Percentiles rank a stretch among this genome's conserved stretches.
Evolutionary conservation across 768 basidiomycete genomes (phyloP).

Genomic region (Boletus sp.): DNA sequence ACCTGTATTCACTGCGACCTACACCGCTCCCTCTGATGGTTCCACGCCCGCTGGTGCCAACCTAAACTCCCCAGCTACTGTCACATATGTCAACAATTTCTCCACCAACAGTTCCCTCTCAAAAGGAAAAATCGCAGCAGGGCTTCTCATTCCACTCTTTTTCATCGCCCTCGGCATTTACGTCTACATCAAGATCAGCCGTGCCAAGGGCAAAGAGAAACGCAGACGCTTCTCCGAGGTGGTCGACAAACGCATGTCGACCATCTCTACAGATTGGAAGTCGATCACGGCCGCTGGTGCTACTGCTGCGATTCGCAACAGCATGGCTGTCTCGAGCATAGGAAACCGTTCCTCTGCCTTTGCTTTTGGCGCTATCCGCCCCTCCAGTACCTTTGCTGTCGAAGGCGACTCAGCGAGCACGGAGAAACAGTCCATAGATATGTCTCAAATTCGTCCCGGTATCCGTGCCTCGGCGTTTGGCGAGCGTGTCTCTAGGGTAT

Average conservation of each 20-base stretch:
- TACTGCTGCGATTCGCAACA: conserved; percentile 67
- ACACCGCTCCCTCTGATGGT: conserved; percentile 43
- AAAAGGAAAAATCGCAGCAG: conserved; percentile 65
- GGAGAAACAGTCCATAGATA: conserved; percentile 42
- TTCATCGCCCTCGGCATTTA: conserved; percentile 44
- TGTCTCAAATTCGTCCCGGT: conserved; percentile 49
- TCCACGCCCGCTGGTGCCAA: conserved; percentile 42
- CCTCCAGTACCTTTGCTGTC: conserved; percentile 42
- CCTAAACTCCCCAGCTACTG: conserved; percentile 30
- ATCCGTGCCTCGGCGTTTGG: conserved; percentile 48
- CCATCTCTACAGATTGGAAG: conserved; percentile 78
- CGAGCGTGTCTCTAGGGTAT: conserved; percentile 60
- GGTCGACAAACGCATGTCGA: conserved; percentile 82
- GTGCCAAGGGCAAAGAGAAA: conserved; percentile 49
- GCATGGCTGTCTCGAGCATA: conserved; percentile 48
- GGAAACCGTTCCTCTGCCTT: conserved; percentile 47
- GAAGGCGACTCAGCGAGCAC: conserved; percentile 38
- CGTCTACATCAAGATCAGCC: conserved; percentile 53
- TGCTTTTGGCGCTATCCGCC: conserved; percentile 56
- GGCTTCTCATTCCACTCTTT: conserved; percentile 60
- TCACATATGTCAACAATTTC: conserved; percentile 42
- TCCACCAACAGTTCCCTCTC: conserved; percentile 37
- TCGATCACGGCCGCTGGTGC: conserved; percentile 69
- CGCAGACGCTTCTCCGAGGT: conserved; percentile 60
- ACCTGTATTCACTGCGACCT: conserved; percentile 68